A percentile compares a stretch with the other conserved stretches of the same genome.
Conservation (phyloP, 306 rosid genomes). For the Trichosanthes truncata region DNA sequence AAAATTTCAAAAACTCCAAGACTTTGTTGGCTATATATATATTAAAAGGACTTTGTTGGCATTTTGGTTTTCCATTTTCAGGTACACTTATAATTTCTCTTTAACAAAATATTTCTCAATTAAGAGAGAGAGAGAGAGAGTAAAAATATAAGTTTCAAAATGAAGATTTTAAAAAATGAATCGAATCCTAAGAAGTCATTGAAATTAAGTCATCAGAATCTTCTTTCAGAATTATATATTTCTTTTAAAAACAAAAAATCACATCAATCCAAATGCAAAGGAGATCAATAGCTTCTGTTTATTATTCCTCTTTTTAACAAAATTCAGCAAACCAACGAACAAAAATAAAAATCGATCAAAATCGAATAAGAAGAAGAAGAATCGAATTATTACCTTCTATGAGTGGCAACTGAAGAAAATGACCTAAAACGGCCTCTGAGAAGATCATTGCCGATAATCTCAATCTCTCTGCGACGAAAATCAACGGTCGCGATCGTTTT, state of each 20-base stretch:
- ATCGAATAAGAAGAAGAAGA: neutral
- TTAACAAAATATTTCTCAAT: too few species aligned
- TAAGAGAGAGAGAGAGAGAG: too few species aligned
- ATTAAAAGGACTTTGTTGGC: too few species aligned
- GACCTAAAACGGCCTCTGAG: slow-evolving; percentile 24
- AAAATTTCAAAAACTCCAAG: too few species aligned
- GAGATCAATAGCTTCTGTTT: neutral
- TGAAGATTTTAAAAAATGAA: too few species aligned
- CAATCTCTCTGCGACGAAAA: slow-evolving; percentile 29
- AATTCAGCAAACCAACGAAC: neutral
- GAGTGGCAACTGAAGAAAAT: slow-evolving; percentile 23
- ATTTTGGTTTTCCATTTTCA: too few species aligned
- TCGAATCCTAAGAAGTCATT: neutral
- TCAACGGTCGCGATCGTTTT: neutral
- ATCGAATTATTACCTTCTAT: slow-evolving; percentile 36
- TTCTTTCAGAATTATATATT: too few species aligned
- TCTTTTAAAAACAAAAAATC: neutral
- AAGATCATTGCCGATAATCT: slow-evolving; percentile 24
- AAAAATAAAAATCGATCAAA: neutral
- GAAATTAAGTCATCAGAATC: neutral
- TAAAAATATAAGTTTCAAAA: too few species aligned
- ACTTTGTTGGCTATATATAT: too few species aligned
- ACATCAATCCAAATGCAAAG: neutral
- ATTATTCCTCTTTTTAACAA: neutral
- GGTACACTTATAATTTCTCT: too few species aligned